Evolutionary conservation across 441 rosid species (phyloP).

Genomic region (Gossypium lobatum): DNA sequence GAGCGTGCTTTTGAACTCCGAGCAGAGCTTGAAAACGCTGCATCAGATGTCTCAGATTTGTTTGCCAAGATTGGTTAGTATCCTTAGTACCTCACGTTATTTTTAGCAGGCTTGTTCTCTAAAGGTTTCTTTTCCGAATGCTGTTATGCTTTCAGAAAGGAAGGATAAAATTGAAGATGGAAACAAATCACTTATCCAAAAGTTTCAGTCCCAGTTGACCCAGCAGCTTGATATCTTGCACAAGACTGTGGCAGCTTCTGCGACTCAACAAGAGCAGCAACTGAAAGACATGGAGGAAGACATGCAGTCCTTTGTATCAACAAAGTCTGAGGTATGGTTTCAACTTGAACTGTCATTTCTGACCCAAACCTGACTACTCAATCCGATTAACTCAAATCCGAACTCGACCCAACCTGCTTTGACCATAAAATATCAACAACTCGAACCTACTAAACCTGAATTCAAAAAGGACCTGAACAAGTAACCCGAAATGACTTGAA

Average conservation of each 20-base stretch:
- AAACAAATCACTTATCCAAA: slow-evolving; percentile 67
- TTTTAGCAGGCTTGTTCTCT: slow-evolving; percentile 6
- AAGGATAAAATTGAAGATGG: slow-evolving; percentile 92
- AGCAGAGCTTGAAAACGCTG: slow-evolving; percentile 74
- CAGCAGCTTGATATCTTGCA: slow-evolving; percentile 77
- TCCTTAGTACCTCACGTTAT: slow-evolving; percentile 14
- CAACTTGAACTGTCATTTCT: too few species aligned
- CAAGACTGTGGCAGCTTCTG: slow-evolving; percentile 78
- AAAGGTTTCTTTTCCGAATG: slow-evolving; percentile 13
- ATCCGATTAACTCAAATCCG: too few species aligned
- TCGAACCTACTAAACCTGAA: too few species aligned
- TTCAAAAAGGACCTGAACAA: too few species aligned
- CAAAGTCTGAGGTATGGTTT: slow-evolving; percentile 65
- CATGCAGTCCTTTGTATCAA: slow-evolving; percentile 83
- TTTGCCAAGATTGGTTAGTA: slow-evolving; percentile 84
- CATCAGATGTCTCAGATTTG: slow-evolving; percentile 84
- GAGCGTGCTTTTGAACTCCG: slow-evolving; percentile 86
- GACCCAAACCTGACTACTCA: too few species aligned
- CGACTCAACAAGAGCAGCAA: slow-evolving; percentile 77
- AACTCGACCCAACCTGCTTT: too few species aligned
- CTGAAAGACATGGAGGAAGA: slow-evolving; percentile 87
- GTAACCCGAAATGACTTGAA: too few species aligned
- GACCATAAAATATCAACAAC: too few species aligned
- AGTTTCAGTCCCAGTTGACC: slow-evolving; percentile 71
- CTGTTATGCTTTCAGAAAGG: slow-evolving; percentile 53